Evolutionary conservation across 805 yeast species (phyloP).

Genomic region (Isabelozyma heimii): DNA sequence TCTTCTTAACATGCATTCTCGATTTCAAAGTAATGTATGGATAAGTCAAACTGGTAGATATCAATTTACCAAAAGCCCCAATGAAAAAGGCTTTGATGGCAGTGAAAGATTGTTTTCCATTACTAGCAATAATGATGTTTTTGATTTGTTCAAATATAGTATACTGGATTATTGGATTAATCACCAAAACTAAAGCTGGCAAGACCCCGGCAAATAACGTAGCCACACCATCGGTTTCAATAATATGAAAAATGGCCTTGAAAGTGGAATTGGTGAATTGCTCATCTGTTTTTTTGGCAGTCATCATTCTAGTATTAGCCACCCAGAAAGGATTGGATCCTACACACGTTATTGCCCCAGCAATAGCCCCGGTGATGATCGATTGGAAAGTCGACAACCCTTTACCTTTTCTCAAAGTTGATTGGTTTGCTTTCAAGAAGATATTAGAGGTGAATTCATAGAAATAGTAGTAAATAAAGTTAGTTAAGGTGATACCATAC

Average conservation of each 20-base stretch:
- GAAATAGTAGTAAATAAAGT: constrained; percentile 86
- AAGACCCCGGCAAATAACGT: constrained; percentile 81
- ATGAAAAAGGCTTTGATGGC: constrained; percentile 77
- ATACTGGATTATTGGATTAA: constrained; percentile 89
- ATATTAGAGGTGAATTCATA: constrained; percentile 67
- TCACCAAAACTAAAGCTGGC: constrained; percentile 83
- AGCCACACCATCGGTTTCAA: constrained; percentile 65
- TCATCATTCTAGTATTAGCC: constrained; percentile 87
- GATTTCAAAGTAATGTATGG: constrained; percentile 90
- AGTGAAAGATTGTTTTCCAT: constrained; percentile 50
- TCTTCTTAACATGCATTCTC: constrained; percentile 72
- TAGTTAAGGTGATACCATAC: constrained; percentile 81
- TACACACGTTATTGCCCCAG: constrained; percentile 81
- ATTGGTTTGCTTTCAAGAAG: constrained; percentile 32
- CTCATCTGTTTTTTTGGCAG: constrained; percentile 34
- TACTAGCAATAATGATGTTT: constrained; percentile 55
- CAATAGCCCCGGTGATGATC: constrained; percentile 75
- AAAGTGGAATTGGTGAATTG: constrained; percentile 41
- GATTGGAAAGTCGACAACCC: constrained; percentile 64
- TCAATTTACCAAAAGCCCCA: constrained; percentile 86
- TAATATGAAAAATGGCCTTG: constrained; percentile 57
- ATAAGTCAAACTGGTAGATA: constrained; percentile 86
- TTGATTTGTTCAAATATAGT: constrained; percentile 86
- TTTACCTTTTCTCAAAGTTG: constrained; percentile 18
- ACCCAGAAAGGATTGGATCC: constrained; percentile 93